phyloP scores from a whole-genome alignment of 1,284 basidiomycete species.

The Vanrija sp. region DNA sequence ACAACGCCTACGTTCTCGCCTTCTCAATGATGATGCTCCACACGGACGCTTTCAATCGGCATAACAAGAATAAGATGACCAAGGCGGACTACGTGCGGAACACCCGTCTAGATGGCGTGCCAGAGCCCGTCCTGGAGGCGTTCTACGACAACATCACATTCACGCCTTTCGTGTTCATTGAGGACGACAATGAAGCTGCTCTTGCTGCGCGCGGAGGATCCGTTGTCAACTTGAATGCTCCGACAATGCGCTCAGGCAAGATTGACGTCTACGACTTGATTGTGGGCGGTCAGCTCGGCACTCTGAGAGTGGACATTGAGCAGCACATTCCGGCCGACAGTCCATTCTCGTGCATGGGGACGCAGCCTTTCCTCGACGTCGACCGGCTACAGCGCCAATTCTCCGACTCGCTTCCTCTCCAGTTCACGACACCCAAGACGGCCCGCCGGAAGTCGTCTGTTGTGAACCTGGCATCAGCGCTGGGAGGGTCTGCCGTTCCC shows the following conservation, averaged over 20 bases:
- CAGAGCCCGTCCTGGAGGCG: constrained; percentile 79
- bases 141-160: constrained; percentile 96
- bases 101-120: constrained; percentile 79
- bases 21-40: constrained; percentile 99
- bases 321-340: constrained; percentile 61
- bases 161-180: constrained; percentile 88
- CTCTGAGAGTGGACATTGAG: constrained; percentile 72
- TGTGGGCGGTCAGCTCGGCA: constrained; percentile 65
- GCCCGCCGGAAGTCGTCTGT: constrained; percentile 20
- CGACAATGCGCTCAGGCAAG: constrained; percentile 52
- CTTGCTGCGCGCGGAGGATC: constrained; percentile 8
- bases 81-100: constrained; percentile 90
- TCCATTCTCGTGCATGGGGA: constrained; percentile 74
- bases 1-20: constrained; percentile 92
- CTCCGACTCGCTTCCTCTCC: constrained; percentile 65
- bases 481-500: not conserved
- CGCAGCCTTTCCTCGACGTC: constrained; percentile 64
- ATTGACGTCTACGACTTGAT: constrained; percentile 92
- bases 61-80: constrained; percentile 96
- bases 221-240: not conserved
- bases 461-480: not conserved
- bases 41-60: constrained; percentile 96
- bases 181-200: constrained; percentile 18
- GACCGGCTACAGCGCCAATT: constrained; percentile 67
- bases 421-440: constrained; percentile 38